Conservation (phyloP, 768 basidiomycete species). For the Coprinellus micaceus region DNA sequence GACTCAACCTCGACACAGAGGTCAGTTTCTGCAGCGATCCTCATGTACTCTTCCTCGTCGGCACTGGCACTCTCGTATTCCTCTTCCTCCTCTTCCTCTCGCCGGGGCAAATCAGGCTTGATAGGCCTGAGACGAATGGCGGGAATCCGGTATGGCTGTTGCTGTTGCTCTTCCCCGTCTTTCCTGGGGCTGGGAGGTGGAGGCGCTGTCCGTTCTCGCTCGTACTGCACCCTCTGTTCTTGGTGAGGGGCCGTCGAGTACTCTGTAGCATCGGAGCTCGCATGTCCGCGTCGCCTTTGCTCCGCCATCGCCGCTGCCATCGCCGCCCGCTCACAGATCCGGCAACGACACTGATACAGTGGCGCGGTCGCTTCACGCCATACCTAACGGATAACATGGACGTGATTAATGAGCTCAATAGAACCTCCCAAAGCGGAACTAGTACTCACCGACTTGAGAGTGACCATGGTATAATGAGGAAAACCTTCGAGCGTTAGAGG, state of each 20-base stretch:
- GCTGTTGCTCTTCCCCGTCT: slow-evolving; percentile 1
- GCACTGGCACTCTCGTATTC: background rate
- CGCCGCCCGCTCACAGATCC: slow-evolving; percentile 70
- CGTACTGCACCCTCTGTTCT: background rate
- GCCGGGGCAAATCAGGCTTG: slow-evolving; percentile 21
- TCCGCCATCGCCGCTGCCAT: slow-evolving; percentile 44
- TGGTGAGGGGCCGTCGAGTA: background rate
- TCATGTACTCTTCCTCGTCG: slow-evolving; percentile 1
- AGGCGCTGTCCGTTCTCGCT: slow-evolving; percentile 1
- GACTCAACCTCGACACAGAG: slow-evolving; percentile 13
- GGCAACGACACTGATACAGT: slow-evolving; percentile 67
- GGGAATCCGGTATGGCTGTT: slow-evolving; percentile 3
- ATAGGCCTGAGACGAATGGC: slow-evolving; percentile 22
- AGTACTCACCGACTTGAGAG: slow-evolving; percentile 50
- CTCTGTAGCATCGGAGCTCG: background rate
- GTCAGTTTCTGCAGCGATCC: background rate
- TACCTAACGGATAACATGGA: slow-evolving; percentile 38
- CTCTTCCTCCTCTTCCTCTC: slow-evolving; percentile 15
- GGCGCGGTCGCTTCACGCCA: slow-evolving; percentile 76
- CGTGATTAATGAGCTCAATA: background rate
- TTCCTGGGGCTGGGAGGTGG: background rate
- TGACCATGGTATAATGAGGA: slow-evolving; percentile 56
- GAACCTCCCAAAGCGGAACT: slow-evolving; percentile 6
- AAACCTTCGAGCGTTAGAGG: slow-evolving; percentile 53
- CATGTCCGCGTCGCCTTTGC: slow-evolving; percentile 8